Evolutionary conservation across 2,329 filamentous ascomycete genomes (phyloP), one percentile per base, ranked within the genome.

Genomic region (Dothideomycetidae sp.): DNA sequence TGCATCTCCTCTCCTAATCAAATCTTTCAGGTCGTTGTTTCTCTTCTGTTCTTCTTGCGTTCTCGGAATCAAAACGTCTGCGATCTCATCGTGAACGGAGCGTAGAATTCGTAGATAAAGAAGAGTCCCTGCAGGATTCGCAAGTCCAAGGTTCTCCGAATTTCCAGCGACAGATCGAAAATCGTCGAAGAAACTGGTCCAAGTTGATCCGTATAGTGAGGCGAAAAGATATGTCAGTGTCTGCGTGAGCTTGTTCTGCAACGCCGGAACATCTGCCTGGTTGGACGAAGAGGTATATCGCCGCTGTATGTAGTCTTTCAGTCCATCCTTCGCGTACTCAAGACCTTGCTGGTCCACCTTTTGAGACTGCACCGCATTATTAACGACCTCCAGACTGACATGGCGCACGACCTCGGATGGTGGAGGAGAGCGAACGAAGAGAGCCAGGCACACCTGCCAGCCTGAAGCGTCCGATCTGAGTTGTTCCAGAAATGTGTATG

Each of bases 171-270:
- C 61, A 41, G 71, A 70, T 44, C 90, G 67, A 48, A 96, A 81
- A 55, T 98, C 90, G 51, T 93, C 82, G 55, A 98, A 77, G 59
- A 94, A 96, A 42, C 67, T 74, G 51, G 82, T 73, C 90, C 90
- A 98, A 26, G 81, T 80, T 37, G 79, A 74, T 37, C 75, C 75
- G 58, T 98, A 98, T 38, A 93, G 69, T 10, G 78, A 75, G 23
- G 84, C 80, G 58, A 98, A 98, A 35, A 98, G 75, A 53, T 84
- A 90, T 7, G 90, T 98, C 50, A 98, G 65, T 10, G 86, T 93
- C 62, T 98, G 90, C 31, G 88, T 86, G 48, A 98, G 74, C 62
- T 98, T 98, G 64, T 96, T 98, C 61, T 96, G 88, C 30, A 98
- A 78, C 46, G 73, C 72, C 15, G 74, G 58, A 5, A 78, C 73